Conservation (phyloP, 441 rosid genomes). For the Omphalea diandra region DNA sequence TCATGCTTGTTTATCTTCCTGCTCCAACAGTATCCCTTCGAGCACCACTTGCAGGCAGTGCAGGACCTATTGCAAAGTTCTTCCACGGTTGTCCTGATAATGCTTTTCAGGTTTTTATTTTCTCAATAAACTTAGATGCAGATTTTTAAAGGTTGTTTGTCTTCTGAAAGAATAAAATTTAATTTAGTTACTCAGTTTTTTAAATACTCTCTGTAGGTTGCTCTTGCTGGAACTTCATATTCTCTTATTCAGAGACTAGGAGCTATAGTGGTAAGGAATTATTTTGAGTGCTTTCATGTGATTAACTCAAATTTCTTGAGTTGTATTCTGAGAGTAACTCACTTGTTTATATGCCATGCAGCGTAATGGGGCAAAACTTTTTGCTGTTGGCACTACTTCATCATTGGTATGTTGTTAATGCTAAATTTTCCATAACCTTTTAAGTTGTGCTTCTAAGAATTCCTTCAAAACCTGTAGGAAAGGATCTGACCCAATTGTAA, state of each 20-base stretch:
- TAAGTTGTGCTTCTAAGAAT: too few species aligned
- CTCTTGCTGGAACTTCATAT: constrained; percentile 84
- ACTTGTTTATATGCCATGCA: constrained; percentile 33
- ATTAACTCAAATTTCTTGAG: background rate
- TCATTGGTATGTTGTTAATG: constrained; percentile 59
- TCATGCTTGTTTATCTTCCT: constrained; percentile 84
- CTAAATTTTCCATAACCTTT: too few species aligned
- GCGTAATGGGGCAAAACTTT: constrained; percentile 93
- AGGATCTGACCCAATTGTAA: background rate
- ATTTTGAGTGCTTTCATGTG: background rate
- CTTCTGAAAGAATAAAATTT: background rate
- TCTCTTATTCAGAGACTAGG: constrained; percentile 79
- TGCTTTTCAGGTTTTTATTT: constrained; percentile 61
- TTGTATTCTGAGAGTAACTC: constrained; percentile 4
- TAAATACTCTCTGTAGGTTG: constrained; percentile 52
- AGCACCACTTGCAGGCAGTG: constrained; percentile 48
- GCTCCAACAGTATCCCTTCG: constrained; percentile 82
- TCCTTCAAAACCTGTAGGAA: too few species aligned
- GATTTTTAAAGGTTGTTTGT: background rate
- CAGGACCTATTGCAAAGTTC: constrained; percentile 60
- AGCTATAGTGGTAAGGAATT: constrained; percentile 64
- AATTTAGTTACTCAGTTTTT: constrained; percentile 11
- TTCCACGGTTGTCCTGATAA: constrained; percentile 68
- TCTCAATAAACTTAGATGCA: background rate
- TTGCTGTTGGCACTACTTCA: constrained; percentile 88